Percentiles rank a stretch among this genome's conserved stretches.
phyloP scores from a whole-genome alignment of 805 yeast species.

The Metschnikowia kunwiensis region DNA sequence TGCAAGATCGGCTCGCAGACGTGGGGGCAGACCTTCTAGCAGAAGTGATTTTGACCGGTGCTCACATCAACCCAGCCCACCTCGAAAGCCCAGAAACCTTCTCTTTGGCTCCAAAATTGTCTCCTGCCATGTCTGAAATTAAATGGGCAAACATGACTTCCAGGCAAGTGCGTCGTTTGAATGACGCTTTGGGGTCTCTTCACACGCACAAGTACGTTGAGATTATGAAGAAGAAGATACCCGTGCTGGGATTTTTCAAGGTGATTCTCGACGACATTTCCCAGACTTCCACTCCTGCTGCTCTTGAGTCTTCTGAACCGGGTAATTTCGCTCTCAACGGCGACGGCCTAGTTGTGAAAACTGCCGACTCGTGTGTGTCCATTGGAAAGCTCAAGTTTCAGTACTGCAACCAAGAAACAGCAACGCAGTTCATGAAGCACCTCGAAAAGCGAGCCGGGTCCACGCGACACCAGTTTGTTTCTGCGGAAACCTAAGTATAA shows the following conservation, averaged over 20 bases:
- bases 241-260: conserved; percentile 27
- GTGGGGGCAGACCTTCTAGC: conserved; percentile 61
- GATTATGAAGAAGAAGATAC: conserved; percentile 31
- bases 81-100: conserved; percentile 22
- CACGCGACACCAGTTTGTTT: conserved; percentile 11
- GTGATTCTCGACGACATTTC: conserved; percentile 47
- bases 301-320: conserved; percentile 10
- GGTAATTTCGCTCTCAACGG: conserved; percentile 23
- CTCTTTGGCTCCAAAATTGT: conserved; percentile 60
- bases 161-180: conserved; percentile 37
- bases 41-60: conserved; percentile 37
- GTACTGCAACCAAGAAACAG: conserved; percentile 47
- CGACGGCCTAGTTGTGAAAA: conserved; percentile 36
- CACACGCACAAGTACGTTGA: conserved; percentile 42
- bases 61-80: conserved; percentile 18
- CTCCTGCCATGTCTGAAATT: conserved; percentile 40
- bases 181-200: conserved; percentile 56
- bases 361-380: conserved; percentile 42
- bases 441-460: conserved; percentile 48
- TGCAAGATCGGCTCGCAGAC: conserved; percentile 52
- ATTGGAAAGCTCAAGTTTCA: conserved; percentile 49
- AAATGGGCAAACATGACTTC: conserved; percentile 45
- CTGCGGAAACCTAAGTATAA: no score
- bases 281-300: neutral
- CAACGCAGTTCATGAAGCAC: conserved; percentile 41